These are phyloP conservation scores for Cruciata laevipes DNA, from an alignment of 257 asterid genomes.

Conservation along the genomic window DNA sequence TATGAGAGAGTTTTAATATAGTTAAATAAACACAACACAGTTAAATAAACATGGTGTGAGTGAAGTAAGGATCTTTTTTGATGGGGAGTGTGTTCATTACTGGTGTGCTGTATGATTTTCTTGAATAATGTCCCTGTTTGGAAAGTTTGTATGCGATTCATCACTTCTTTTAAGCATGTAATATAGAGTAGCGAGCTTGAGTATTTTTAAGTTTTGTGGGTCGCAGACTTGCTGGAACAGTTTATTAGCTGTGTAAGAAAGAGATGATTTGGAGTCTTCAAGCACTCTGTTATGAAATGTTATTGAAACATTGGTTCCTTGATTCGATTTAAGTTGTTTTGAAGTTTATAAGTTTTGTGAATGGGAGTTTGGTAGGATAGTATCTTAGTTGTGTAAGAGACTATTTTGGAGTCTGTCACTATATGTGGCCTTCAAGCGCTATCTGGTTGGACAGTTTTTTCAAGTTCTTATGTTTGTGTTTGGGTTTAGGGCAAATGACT, in stretches of 20 bases:
- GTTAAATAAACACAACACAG: too few relatives aligned
- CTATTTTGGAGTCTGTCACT: not conserved
- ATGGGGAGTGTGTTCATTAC: too few relatives aligned
- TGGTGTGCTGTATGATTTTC: not conserved
- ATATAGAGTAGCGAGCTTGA: not conserved
- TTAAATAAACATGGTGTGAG: not conserved
- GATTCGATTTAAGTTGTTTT: not conserved
- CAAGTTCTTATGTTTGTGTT: not conserved
- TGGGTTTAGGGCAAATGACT: slow-evolving; percentile 72
- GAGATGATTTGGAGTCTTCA: not conserved
- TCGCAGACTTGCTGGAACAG: not conserved
- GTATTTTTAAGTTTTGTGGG: not conserved
- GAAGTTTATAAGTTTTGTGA: too few relatives aligned
- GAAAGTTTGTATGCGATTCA: not conserved
- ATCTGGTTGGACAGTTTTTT: too few relatives aligned
- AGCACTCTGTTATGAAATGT: not conserved
- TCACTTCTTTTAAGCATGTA: too few relatives aligned
- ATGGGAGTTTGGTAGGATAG: not conserved
- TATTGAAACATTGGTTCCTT: not conserved
- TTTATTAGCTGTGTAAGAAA: not conserved
- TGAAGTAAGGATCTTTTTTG: too few relatives aligned
- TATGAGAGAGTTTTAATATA: too few relatives aligned
- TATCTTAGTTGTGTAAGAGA: too few relatives aligned
- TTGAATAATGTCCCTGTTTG: not conserved
- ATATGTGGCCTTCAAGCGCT: too few relatives aligned